Evolutionary conservation across 495 filamentous ascomycete species (phyloP), one percentile per base, ranked within the genome.

Genomic region (Rhypophila decipiens): DNA sequence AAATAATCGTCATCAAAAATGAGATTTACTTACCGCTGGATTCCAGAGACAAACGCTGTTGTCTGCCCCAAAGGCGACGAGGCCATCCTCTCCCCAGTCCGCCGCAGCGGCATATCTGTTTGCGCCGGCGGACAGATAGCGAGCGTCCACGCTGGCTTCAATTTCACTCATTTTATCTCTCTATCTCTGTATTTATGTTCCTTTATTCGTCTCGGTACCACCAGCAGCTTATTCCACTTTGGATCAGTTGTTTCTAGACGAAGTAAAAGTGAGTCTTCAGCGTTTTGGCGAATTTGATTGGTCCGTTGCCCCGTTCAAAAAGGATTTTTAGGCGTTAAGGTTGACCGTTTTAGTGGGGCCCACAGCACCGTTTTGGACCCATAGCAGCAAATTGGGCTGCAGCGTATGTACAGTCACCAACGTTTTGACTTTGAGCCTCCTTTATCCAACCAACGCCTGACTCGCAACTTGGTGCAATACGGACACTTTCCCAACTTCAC

Each of bases 31-130:
- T 81, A 95, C 89, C 61, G 77, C 60, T 39, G 93, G 88, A 57
- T 84, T 72, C 93, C 93, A 97, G 42, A 96, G 59, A 24, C 90
- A 93, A 49, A 96, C 74, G 68, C 91, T 93, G 48, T 79, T 79
- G 67, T 89, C 88, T 22, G 90, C 85, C 31, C 93, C 93, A 68
- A 87, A 98, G 37, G 91, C 94, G 31, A 97, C 74, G 44, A 90
- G 66, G 11, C 85, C 82, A 29, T 80, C 68, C 5, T 71, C 58
- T 59, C 89, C 79, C 93, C 93, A 98, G 67, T 97, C 93, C 12
- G 93, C 89, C 11, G 87, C 87, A 13, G 82, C 82, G 21, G 93
- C 85, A 53, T 96, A 87, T 50, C 91, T 75, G 68, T 96, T 97
- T 31, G 87, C 90, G 46, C 93, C 93, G 46, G 83, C 83, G 23